phyloP scores from a whole-genome alignment of 371 early-diverging fungal species.

The Modicella reniformis region DNA sequence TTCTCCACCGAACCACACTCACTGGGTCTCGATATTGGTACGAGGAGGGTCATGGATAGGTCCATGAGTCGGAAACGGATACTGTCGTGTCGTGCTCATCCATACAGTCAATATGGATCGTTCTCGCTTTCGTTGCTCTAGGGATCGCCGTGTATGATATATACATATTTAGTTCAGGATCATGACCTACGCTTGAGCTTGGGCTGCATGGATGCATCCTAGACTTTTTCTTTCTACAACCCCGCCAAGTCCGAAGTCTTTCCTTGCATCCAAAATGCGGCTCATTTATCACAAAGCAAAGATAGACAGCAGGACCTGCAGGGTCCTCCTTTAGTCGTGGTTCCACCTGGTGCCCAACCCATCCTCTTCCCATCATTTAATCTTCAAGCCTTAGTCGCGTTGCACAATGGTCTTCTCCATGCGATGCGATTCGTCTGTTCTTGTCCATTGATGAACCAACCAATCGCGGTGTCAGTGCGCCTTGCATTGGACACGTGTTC shows the following conservation, averaged over 20 bases:
- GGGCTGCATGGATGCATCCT: background rate
- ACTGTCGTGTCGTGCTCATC: background rate
- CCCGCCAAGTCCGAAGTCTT: background rate
- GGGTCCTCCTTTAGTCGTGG: background rate
- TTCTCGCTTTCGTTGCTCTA: background rate
- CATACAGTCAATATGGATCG: background rate
- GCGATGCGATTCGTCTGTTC: no score
- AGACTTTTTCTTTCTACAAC: background rate
- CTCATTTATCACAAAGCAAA: conserved; percentile 9
- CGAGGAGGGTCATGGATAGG: background rate
- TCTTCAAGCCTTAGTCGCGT: background rate
- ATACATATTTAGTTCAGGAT: no score
- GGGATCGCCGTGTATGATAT: no score
- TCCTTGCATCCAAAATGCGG: background rate
- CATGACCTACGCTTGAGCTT: no score
- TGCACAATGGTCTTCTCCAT: no score
- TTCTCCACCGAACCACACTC: background rate
- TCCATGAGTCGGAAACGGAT: no score
- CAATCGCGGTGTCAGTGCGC: no score
- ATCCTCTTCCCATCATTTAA: no score
- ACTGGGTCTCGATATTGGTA: background rate
- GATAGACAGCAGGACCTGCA: background rate
- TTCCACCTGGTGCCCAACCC: background rate
- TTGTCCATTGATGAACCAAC: no score
- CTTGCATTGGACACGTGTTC: no score